Evolutionary conservation across 805 yeast species (phyloP), one percentile per base, ranked within the genome.

Genomic region (Lipomyces sp.): DNA sequence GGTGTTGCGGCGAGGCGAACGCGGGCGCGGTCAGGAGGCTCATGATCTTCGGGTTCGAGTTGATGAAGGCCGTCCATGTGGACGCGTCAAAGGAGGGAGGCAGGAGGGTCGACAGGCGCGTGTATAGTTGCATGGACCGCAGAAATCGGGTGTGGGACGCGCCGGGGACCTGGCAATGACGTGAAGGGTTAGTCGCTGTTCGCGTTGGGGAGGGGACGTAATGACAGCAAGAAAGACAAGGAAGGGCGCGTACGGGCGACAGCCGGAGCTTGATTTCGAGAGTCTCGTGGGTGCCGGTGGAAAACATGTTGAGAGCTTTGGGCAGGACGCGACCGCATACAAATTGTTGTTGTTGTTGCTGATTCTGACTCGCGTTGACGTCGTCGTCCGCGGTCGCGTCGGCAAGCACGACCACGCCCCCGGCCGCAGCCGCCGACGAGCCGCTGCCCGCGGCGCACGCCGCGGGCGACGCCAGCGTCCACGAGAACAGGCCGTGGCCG

Each of bases 401-500:
- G 18, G 39, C 39, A n/a, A 32, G 37, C 31, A 29, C 45, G 8
- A 33, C 36, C 16, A 40, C 33, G 39, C 40, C 40, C 1, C 16
- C 24, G 18, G 14, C 21, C 16, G 22, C 26, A 3, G 16, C 26
- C 10, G 43, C 34, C n/a, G 45, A 10, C 7, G 48, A 18, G n/a
- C 31, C n/a, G 29, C 28, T 23, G 4, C 21, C 37, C 26, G 37
- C 47, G 35, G 16, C 16, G 8, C 22, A 23, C 33, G 51, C 16
- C 4, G 53, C 39, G 2, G 51, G 8, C 8, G 48, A 28, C 10
- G 55, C 43, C 29, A 58, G 39, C 7, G 51, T 61, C 49, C 61
- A 60, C 6, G 70, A 64, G 11, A 72, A 59, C 49, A 63, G 52
- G 13, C 75, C 75, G 53, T 72, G 74, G 23, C 73, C 72, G 40